These are phyloP conservation scores for Angomonas ambiguus DNA, from an alignment of 208 protist genomes.

Conservation along the genomic window DNA sequence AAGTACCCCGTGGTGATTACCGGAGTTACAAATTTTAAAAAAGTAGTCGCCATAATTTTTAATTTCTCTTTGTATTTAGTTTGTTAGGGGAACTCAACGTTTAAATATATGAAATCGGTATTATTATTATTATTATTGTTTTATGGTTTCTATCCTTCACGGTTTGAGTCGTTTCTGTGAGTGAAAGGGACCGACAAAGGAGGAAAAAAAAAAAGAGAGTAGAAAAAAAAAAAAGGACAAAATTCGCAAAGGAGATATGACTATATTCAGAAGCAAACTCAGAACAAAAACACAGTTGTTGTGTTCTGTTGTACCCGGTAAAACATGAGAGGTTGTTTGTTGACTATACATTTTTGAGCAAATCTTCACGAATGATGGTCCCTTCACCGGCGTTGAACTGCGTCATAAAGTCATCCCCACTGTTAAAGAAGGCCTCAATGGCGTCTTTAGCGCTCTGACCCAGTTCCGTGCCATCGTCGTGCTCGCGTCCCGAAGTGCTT, in stretches of 20 bases:
- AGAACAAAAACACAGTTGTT: constrained; percentile 10
- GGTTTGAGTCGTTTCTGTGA: too few species aligned
- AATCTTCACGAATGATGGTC: constrained; percentile 27
- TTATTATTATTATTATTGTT: too few species aligned
- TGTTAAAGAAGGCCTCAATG: constrained; percentile 85
- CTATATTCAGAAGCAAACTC: constrained; percentile 4
- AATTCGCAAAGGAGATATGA: background rate
- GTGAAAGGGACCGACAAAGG: background rate
- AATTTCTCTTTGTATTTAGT: too few species aligned
- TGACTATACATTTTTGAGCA: constrained; percentile 22
- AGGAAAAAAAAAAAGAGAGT: background rate
- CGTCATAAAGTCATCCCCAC: constrained; percentile 68
- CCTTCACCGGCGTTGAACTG: constrained; percentile 75
- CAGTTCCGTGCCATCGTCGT: constrained; percentile 1
- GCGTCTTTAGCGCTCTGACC: constrained; percentile 77
- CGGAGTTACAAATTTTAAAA: too few species aligned
- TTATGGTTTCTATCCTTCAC: too few species aligned
- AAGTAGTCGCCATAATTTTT: too few species aligned
- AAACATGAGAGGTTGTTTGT: background rate
- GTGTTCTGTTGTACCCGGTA: background rate
- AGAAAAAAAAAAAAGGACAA: background rate
- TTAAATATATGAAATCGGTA: too few species aligned
- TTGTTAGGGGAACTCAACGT: too few species aligned
- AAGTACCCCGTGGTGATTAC: background rate
- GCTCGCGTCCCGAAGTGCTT: background rate